A percentile compares a stretch with the other conserved stretches of the same genome.
These are phyloP conservation scores for Trichoderma asperelloides DNA, from an alignment of 495 filamentous ascomycete genomes.

Conservation along the genomic window DNA sequence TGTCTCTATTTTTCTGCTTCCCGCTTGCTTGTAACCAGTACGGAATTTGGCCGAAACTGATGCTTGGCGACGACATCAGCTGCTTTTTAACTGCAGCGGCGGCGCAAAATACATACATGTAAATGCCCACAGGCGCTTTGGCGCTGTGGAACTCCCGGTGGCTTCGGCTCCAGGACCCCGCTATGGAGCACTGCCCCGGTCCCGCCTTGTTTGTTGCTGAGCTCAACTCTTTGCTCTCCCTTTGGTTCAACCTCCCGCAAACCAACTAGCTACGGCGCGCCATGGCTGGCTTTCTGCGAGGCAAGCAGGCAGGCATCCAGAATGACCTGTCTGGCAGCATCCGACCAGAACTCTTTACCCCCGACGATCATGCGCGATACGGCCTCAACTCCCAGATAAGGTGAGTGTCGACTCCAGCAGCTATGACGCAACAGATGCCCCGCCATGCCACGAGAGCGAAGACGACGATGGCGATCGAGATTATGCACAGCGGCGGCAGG, in stretches of 20 bases:
- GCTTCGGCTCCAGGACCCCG: too few relatives aligned
- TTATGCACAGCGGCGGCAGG: background rate
- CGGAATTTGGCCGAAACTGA: too few relatives aligned
- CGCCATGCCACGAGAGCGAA: background rate
- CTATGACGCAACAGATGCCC: background rate
- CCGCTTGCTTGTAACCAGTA: too few relatives aligned
- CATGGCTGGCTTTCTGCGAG: conserved; percentile 81
- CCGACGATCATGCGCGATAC: conserved; percentile 77
- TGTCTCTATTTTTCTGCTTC: too few relatives aligned
- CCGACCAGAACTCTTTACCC: conserved; percentile 60
- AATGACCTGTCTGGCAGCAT: conserved; percentile 80
- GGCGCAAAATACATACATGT: too few relatives aligned
- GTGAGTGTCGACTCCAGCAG: conserved; percentile 21
- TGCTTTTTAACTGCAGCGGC: too few relatives aligned
- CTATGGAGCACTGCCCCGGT: too few relatives aligned
- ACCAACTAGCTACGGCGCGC: background rate
- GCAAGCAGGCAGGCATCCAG: conserved; percentile 87
- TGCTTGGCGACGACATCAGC: too few relatives aligned
- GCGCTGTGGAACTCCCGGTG: too few relatives aligned
- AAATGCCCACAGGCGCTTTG: too few relatives aligned
- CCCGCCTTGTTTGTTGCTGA: too few relatives aligned
- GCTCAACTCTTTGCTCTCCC: background rate
- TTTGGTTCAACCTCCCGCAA: background rate
- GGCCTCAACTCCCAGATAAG: conserved; percentile 82
- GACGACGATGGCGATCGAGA: background rate